Percentiles rank a stretch among this genome's conserved stretches.
phyloP scores from a whole-genome alignment of 768 basidiomycete genomes.

The Amanita brunnescens region DNA sequence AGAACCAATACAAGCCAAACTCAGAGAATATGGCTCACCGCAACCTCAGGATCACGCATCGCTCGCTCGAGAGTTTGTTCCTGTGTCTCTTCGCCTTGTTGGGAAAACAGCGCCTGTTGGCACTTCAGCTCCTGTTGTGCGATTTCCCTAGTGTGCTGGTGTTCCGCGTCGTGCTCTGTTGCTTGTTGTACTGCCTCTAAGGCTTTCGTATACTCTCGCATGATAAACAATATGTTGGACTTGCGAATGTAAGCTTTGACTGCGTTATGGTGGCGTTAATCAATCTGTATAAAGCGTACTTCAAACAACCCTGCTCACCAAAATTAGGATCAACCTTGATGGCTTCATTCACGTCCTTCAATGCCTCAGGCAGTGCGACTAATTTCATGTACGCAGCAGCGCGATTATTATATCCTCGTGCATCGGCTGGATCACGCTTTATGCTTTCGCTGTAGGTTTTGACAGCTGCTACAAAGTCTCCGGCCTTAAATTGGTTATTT shows the following conservation, averaged over 20 bases:
- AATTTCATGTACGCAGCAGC: slow-evolving; percentile 98
- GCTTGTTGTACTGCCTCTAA: slow-evolving; percentile 78
- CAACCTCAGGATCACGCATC: slow-evolving; percentile 96
- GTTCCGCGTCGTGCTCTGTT: slow-evolving; percentile 65
- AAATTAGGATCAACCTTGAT: slow-evolving; percentile 87
- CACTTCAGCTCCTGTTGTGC: slow-evolving; percentile 71
- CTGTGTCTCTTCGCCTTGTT: slow-evolving; percentile 80
- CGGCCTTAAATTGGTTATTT: slow-evolving; percentile 84
- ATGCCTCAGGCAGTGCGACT: slow-evolving; percentile 84
- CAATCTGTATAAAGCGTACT: neutral
- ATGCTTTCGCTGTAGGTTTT: slow-evolving; percentile 93
- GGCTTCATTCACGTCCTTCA: slow-evolving; percentile 92
- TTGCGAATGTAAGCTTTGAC: slow-evolving; percentile 97
- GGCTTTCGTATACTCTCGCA: slow-evolving; percentile 89
- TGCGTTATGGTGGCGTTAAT: slow-evolving; percentile 16
- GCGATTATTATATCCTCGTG: slow-evolving; percentile 94
- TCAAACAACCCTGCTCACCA: slow-evolving; percentile 32
- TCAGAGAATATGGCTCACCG: slow-evolving; percentile 40
- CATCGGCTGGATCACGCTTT: slow-evolving; percentile 87
- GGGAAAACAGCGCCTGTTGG: slow-evolving; percentile 67
- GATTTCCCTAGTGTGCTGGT: slow-evolving; percentile 81
- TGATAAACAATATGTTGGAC: slow-evolving; percentile 70
- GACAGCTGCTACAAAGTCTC: slow-evolving; percentile 87
- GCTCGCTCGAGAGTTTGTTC: slow-evolving; percentile 90
- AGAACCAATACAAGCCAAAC: slow-evolving; percentile 5